phyloP scores from a whole-genome alignment of 2,329 filamentous ascomycete species.

The Pseudopyrenochaeta lycopersici region DNA sequence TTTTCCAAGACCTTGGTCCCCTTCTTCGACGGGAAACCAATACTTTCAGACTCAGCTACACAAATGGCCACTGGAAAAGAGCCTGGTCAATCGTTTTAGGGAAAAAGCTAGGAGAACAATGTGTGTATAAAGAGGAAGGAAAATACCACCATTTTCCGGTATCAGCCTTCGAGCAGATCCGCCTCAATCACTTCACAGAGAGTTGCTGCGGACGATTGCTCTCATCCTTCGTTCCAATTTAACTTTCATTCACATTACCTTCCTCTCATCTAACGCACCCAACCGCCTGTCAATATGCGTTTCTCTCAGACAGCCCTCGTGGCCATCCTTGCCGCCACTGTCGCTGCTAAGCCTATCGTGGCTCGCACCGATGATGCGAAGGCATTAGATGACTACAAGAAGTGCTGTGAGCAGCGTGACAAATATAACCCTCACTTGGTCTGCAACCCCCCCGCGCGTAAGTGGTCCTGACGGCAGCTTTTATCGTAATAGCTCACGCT shows the following conservation, averaged over 20 bases:
- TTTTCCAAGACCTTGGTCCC: not conserved
- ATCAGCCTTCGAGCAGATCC: not conserved
- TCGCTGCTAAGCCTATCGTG: slow-evolving; percentile 18
- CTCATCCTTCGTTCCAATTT: not conserved
- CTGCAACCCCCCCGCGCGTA: slow-evolving; percentile 1
- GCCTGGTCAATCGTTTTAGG: not conserved
- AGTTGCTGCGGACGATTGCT: not conserved
- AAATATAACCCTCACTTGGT: slow-evolving; percentile 2
- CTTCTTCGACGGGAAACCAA: not conserved
- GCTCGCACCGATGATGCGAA: slow-evolving; percentile 12
- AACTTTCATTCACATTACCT: not conserved
- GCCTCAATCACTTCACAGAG: not conserved
- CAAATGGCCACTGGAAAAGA: not conserved
- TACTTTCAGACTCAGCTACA: not conserved
- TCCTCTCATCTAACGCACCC: not conserved
- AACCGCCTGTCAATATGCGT: slow-evolving; percentile 13
- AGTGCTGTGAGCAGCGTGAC: slow-evolving; percentile 7
- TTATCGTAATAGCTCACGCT: no score
- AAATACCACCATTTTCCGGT: not conserved
- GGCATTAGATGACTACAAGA: slow-evolving; percentile 11
- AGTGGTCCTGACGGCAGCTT: no score
- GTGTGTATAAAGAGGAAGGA: not conserved
- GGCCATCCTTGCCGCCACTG: slow-evolving; percentile 21
- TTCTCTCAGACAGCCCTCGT: slow-evolving; percentile 20
- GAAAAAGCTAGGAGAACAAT: not conserved